Conservation (phyloP, 2,329 filamentous ascomycete genomes). For the Gaeumannomyces sp. region DNA sequence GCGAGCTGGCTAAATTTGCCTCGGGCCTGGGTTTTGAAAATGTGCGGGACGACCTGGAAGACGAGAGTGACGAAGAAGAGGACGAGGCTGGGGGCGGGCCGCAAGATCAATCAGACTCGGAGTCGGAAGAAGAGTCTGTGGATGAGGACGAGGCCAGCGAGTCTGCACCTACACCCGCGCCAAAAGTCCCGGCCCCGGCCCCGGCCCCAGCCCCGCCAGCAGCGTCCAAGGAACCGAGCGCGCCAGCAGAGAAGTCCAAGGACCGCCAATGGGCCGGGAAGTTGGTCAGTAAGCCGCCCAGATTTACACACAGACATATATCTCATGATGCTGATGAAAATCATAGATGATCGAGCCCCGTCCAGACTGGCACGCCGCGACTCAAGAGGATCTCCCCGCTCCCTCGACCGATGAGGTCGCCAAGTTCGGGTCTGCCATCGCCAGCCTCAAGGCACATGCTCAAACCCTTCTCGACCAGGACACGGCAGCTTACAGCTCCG, state of each 20-base stretch:
- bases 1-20: constrained; percentile 47
- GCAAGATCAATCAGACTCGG: constrained; percentile 17
- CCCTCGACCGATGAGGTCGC: constrained; percentile 39
- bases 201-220: neutral
- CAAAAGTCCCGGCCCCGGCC: neutral
- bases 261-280: constrained; percentile 22
- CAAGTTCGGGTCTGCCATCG: constrained; percentile 37
- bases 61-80: constrained; percentile 26
- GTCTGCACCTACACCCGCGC: neutral
- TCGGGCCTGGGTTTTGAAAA: constrained; percentile 43
- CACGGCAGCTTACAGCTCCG: constrained; percentile 65
- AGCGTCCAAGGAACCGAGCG: neutral
- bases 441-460: constrained; percentile 61
- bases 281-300: constrained; percentile 35
- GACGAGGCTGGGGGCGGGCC: constrained; percentile 24
- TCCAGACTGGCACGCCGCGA: constrained; percentile 49
- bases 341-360: constrained; percentile 49
- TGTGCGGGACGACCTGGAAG: constrained; percentile 32
- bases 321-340: neutral
- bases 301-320: neutral
- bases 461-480: constrained; percentile 71
- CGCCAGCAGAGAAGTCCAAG: constrained; percentile 20
- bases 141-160: constrained; percentile 17
- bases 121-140: constrained; percentile 27
- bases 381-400: constrained; percentile 35